Base-by-base conservation (phyloP, 179 eudicot genomes). In the Silene noctiflora region DNA sequence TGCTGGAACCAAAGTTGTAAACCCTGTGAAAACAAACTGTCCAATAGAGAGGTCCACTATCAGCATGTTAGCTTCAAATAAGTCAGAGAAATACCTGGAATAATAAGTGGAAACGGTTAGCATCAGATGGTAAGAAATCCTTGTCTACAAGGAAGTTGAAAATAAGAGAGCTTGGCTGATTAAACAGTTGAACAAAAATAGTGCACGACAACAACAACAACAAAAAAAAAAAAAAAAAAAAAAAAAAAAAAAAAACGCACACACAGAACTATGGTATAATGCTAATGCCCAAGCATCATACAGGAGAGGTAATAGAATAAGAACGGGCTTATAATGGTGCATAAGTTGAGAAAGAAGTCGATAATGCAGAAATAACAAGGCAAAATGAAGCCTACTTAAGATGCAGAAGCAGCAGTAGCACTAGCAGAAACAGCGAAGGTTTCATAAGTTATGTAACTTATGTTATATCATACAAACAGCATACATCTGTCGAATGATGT, bases 11-110 rank as follows among this genome's bases (percentile, higher is more conserved):
- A 77, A 78, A 72, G 76, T 74, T 67, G 74, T 77, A 84, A 84
- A 89, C 83, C 97, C 97, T 91, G 97, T 90, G 87, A 91, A 90
- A 94, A 86, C 80, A 91, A 87, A 89, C 65, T 79, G 80, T 85
- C 94, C 94, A 87, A 94, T 79, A 91, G 79, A 84, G 80, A 91
- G 87, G 88, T 89, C 91, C 91, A 85, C 84, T 82, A 88, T 88
- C 87, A 81, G 97, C 98, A 89, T 86, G 88, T 91, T 80, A 92
- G 92, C 98, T 88, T 88, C 94, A 94, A 86, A 94, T 88, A 91
- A 88, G 91, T 94, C 94, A 89, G 91, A 90, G 89, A 90, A 89
- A 90, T 94, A 94, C 98, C 98, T 94, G 98, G 91, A 92, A 87
- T 81, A 85, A 73, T 51, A 88, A 88, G 95, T 83, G 80, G 73